phyloP scores from a whole-genome alignment of 2,329 filamentous ascomycete genomes.

The Sclerotinia minor region DNA sequence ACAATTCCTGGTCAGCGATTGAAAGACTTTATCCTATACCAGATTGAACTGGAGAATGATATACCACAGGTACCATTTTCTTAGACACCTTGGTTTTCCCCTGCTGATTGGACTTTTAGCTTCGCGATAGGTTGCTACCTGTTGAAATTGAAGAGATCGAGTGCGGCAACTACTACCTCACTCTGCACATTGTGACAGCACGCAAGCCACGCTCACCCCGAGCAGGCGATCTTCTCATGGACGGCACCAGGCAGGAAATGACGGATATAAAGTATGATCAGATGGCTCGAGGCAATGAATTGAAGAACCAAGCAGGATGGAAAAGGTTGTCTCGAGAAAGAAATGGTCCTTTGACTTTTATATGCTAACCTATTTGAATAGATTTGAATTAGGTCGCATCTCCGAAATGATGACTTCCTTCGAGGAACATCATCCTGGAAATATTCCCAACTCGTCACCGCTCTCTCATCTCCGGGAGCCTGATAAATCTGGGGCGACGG shows the following conservation, averaged over 20 bases:
- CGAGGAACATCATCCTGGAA: constrained; percentile 18
- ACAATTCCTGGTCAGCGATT: constrained; percentile 7
- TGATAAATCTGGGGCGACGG: neutral
- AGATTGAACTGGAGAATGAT: constrained; percentile 27
- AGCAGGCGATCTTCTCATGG: constrained; percentile 36
- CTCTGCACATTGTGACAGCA: constrained; percentile 40
- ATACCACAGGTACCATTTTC: constrained; percentile 20
- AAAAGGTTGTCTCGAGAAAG: constrained; percentile 17
- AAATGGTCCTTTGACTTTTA: neutral
- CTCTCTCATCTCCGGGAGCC: neutral
- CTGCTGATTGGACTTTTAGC: constrained; percentile 28
- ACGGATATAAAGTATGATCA: constrained; percentile 36
- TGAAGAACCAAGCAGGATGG: constrained; percentile 19
- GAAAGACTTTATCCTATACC: constrained; percentile 22
- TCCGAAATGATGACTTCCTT: constrained; percentile 20
- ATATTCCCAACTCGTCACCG: neutral
- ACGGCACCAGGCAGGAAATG: constrained; percentile 38
- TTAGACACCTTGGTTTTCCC: neutral
- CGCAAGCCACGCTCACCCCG: constrained; percentile 36
- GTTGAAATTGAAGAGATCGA: constrained; percentile 27
- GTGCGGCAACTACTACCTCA: constrained; percentile 35
- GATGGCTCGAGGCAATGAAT: constrained; percentile 32
- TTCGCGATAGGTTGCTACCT: constrained; percentile 28
- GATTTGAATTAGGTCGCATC: constrained; percentile 12
- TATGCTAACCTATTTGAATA: constrained; percentile 2